Conservation (phyloP, 176 grass and related monocot genomes). For the Carex myosuroides region DNA sequence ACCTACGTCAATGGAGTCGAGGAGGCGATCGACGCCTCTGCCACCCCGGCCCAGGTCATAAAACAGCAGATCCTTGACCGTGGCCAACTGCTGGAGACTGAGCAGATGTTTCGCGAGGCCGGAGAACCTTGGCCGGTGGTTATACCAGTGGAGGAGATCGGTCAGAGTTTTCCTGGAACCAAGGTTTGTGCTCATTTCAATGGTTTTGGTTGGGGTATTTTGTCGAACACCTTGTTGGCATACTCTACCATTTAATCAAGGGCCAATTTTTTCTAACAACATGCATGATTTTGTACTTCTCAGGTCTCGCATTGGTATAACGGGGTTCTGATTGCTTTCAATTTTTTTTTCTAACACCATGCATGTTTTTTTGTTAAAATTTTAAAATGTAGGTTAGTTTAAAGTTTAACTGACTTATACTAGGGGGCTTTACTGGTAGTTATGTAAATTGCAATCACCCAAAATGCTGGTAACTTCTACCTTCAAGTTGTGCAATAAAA, state of each 20-base stretch:
- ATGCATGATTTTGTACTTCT: background rate
- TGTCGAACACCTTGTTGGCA: constrained; percentile 28
- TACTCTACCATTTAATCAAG: background rate
- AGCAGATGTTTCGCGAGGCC: constrained; percentile 83
- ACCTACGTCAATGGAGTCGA: constrained; percentile 76
- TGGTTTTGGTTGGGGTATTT: constrained; percentile 10
- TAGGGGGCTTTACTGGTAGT: background rate
- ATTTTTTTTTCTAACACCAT: too few species aligned
- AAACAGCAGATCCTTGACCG: constrained; percentile 67
- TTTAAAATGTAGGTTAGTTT: background rate
- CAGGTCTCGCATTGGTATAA: background rate
- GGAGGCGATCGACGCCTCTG: constrained; percentile 54
- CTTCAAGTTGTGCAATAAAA: background rate
- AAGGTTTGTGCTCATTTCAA: constrained; percentile 33
- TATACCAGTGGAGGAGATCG: constrained; percentile 72
- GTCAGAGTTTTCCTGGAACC: constrained; percentile 62
- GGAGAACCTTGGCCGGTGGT: constrained; percentile 81
- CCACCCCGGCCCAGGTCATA: constrained; percentile 61
- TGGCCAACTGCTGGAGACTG: constrained; percentile 66
- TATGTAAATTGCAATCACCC: background rate
- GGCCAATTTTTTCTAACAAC: background rate
- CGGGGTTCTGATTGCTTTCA: background rate
- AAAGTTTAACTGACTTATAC: background rate
- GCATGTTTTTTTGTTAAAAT: too few species aligned
- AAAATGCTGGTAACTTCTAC: background rate